Conservation (phyloP, 2,329 filamentous ascomycete genomes). For the Botrytis galanthina region DNA sequence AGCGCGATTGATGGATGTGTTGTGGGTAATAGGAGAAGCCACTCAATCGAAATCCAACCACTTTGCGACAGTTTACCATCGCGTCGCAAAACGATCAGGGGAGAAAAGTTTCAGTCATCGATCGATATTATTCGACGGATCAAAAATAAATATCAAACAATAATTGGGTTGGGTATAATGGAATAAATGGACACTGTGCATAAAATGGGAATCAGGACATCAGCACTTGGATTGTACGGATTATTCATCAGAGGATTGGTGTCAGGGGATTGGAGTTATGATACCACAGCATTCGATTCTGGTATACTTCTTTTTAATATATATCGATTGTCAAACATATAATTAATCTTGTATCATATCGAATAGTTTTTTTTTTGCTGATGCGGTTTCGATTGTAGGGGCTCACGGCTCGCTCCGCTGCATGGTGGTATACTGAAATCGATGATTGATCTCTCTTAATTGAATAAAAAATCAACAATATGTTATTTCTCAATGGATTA, state of each 20-base stretch:
- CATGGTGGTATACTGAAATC: neutral
- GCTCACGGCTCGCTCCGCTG: neutral
- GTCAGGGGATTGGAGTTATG: constrained; percentile 4
- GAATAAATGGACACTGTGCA: neutral
- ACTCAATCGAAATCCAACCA: neutral
- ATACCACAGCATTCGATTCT: constrained; percentile 10
- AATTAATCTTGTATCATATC: constrained; percentile 8
- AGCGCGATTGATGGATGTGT: neutral
- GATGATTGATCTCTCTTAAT: neutral
- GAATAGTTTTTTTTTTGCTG: neutral
- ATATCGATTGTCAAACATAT: neutral
- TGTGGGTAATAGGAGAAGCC: neutral
- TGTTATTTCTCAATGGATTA: neutral
- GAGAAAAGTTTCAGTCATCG: neutral
- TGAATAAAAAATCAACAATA: neutral
- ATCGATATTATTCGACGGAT: neutral
- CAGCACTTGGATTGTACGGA: constrained; percentile 14
- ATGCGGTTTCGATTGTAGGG: neutral
- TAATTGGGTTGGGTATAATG: neutral
- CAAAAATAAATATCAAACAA: neutral
- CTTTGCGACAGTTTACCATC: neutral
- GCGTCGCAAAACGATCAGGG: neutral
- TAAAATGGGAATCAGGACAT: neutral
- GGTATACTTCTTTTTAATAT: constrained; percentile 10
- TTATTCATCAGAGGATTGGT: constrained; percentile 7